Base-by-base conservation (phyloP, 2,329 filamentous ascomycete genomes). In the Penicillium occitanis region DNA sequence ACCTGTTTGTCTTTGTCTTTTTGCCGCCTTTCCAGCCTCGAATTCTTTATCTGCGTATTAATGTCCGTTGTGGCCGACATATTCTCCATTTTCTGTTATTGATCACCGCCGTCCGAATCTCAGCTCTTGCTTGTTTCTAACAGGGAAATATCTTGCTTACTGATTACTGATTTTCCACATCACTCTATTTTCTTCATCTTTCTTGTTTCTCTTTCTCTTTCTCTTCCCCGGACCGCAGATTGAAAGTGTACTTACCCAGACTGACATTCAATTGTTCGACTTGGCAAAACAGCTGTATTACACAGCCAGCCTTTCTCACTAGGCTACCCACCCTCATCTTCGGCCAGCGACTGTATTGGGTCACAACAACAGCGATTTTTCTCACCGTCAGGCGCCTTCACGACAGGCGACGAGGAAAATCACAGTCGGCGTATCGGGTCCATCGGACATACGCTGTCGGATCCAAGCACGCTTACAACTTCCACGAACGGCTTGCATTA, bases 401-500 rank as follows among this genome's bases (percentile, higher is more conserved):
- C 74, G 64, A 74, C 75, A 68, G 40, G 62, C 40, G 77, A 78
- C 50, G 76, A 77, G 70, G 79, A 83, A 71, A 83, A 85, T 71
- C 79, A 79, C 69, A 77, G 80, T 73, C 81, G 83, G 72, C 83
- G 83, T 77, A 82, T 85, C 75, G 80, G 79, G 71, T 73, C 77
- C 67, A 76, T 85, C 72, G 77, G 78, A 70, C 80, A 83, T 71
- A 78, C 81, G 73, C 72, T 80, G 65, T 73, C 77, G 65, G 77
- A 79, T 71, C 77, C 80, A 62, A 80, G 78, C 71, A 46, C 57
- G 10, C 28, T 64, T 30, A 28, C 63, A 1, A 76, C 80, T 66
- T 80, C 83, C 72, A 78, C 76, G 73, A 83, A 81, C 76, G 79
- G 80, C 74, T 73, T 82, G 78, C 81, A 83, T 78, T 86, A 83